phyloP scores from a whole-genome alignment of 78 protist species.

The Dictyostelium intermedium region DNA sequence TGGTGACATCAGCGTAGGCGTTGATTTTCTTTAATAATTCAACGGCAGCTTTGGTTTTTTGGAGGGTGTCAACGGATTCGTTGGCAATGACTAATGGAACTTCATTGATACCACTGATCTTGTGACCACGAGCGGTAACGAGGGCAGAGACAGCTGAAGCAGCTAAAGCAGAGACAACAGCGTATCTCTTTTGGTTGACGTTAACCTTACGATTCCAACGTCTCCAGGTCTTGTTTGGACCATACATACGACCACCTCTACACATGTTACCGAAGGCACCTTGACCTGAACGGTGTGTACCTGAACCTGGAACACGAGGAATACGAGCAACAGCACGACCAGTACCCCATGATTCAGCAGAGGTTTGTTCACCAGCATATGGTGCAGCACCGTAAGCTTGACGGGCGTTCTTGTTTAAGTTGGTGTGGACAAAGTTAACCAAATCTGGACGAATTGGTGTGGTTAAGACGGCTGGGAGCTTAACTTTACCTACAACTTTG shows the following conservation, averaged over 20 bases:
- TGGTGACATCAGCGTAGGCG: constrained; percentile 96
- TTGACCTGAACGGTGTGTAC: constrained; percentile 99
- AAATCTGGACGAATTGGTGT: constrained; percentile 97
- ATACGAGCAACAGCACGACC: constrained; percentile 99
- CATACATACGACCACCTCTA: constrained; percentile 99
- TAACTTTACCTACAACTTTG: constrained; percentile 53
- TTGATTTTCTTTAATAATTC: constrained; percentile 86
- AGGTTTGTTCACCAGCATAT: constrained; percentile 97
- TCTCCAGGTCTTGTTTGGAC: constrained; percentile 99
- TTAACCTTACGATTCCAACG: constrained; percentile 98
- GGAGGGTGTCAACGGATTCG: constrained; percentile 85
- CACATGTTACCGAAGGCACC: constrained; percentile 99
- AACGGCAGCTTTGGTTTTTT: constrained; percentile 97
- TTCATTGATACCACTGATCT: constrained; percentile 91
- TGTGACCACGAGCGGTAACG: constrained; percentile 99
- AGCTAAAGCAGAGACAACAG: constrained; percentile 98
- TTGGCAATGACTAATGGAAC: constrained; percentile 97
- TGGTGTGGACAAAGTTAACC: constrained; percentile 93
- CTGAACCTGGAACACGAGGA: constrained; percentile 99
- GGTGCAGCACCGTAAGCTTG: constrained; percentile 93
- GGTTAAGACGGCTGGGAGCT: constrained; percentile 95
- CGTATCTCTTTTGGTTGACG: constrained; percentile 96
- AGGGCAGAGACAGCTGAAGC: constrained; percentile 99
- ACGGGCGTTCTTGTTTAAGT: constrained; percentile 97
- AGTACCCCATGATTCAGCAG: constrained; percentile 99